phyloP scores from a whole-genome alignment of 805 yeast species.

The Kodamaea leandrae region DNA sequence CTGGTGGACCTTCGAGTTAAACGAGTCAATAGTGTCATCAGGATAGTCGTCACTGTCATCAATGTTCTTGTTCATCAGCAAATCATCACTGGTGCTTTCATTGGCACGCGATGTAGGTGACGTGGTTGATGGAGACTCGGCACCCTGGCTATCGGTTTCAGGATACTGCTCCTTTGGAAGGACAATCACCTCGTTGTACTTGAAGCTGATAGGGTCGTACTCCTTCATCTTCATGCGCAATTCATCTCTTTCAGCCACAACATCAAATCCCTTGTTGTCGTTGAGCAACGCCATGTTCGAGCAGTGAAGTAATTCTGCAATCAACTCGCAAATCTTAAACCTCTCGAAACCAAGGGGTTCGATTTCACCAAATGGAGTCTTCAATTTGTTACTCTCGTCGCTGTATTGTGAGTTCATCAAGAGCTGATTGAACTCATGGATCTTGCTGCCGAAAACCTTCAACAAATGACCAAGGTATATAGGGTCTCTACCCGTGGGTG shows the following conservation, averaged over 20 bases:
- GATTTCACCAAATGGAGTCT: constrained; percentile 28
- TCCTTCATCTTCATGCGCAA: constrained; percentile 40
- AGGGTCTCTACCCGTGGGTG: constrained; percentile 48
- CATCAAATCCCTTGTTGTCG: constrained; percentile 43
- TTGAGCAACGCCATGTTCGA: constrained; percentile 46
- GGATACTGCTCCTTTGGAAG: constrained; percentile 24
- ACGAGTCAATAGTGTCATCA: constrained; percentile 39
- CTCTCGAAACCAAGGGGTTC: constrained; percentile 46
- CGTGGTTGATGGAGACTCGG: neutral
- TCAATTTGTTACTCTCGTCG: constrained; percentile 16
- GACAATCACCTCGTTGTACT: constrained; percentile 43
- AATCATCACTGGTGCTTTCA: constrained; percentile 11
- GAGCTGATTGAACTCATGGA: constrained; percentile 36
- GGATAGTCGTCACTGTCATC: constrained; percentile 12
- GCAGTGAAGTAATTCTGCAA: constrained; percentile 47
- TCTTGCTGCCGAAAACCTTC: constrained; percentile 38
- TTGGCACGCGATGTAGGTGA: constrained; percentile 9
- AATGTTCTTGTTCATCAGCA: constrained; percentile 10
- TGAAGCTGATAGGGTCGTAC: constrained; percentile 43
- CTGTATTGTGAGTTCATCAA: constrained; percentile 23
- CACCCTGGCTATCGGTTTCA: constrained; percentile 14
- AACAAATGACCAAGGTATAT: constrained; percentile 45
- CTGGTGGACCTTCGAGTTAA: constrained; percentile 24
- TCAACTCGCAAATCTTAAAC: constrained; percentile 45
- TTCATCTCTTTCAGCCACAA: constrained; percentile 38